Evolutionary conservation across 2,329 filamentous ascomycete genomes (phyloP), one percentile per base, ranked within the genome.

Genomic region (Botryosphaeria agaves): DNA sequence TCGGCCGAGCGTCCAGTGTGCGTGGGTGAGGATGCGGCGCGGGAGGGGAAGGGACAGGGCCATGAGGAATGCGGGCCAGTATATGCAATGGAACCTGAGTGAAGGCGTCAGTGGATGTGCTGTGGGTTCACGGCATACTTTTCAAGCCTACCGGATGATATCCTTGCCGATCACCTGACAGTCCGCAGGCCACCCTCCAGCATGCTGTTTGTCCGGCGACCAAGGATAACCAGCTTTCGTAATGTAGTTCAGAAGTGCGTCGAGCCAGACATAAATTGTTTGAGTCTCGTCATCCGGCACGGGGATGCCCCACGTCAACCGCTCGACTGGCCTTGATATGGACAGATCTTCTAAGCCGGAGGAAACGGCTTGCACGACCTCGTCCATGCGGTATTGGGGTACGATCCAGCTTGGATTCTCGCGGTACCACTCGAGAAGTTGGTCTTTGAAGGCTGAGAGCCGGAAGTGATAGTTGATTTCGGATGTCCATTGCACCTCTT

Each of bases 211-310:
- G 2, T 72, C 72, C 0, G 79, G 75, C 1, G 72, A 56, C 72
- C 77, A 83, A 19, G 83, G 83, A 47, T 91, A 95, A 9, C 87
- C 84, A 1, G 83, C 71, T 38, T 76, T 82, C 11, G 85, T 93
- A 30, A 89, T 57, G 50, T 98, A 98, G 53, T 94, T 98, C 44
- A 95, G 67, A 18, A 98, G 68, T 1, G 89, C 89, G 55, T 98
- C 91, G 0, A 98, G 68, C 89, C 89, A 98, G 18, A 98, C 91
- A 46, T 98, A 98, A 34, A 98, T 87, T 3, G 85, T 95, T 53
- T 95, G 89, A 12, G 62, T 70, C 0, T 69, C 59, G 44, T 98
- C 89, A 31, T 75, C 76, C 0, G 89, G 89, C 16, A 94, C 89
- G 5, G 66, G 73, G 33, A 98, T 79, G 3, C 89, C 89, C 89